Evolutionary conservation across 306 rosid genomes (phyloP).

Genomic region (Prunus armeniaca): DNA sequence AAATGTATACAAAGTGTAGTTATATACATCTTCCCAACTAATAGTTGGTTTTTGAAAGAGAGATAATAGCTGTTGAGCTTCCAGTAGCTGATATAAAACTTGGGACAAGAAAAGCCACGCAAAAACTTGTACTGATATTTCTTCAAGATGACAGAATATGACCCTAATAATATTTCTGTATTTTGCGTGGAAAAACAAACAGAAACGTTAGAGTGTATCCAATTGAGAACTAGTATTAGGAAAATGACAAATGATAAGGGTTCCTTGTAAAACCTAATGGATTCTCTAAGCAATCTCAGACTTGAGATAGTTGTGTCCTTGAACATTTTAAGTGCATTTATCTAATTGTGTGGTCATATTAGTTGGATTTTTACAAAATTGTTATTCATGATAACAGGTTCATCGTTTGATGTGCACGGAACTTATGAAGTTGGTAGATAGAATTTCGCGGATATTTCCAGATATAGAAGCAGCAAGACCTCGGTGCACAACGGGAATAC

Average conservation of each 20-base stretch:
- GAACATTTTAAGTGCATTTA: constrained; percentile 1
- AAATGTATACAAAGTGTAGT: background rate
- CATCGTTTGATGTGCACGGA: constrained; percentile 61
- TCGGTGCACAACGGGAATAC: constrained; percentile 64
- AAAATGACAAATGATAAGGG: background rate
- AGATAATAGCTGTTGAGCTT: background rate
- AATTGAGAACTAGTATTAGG: background rate
- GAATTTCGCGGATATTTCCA: constrained; percentile 54
- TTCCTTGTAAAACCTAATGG: background rate
- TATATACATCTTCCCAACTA: background rate
- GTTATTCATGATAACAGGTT: constrained; percentile 50
- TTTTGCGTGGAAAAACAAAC: background rate
- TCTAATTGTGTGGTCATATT: constrained; percentile 16
- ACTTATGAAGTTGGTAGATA: constrained; percentile 50
- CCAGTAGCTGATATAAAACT: background rate
- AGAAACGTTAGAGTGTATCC: background rate
- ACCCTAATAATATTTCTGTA: background rate
- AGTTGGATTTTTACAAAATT: constrained; percentile 15
- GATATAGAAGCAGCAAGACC: constrained; percentile 79
- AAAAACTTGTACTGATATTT: constrained; percentile 4
- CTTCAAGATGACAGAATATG: background rate
- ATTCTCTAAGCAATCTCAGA: constrained; percentile 4
- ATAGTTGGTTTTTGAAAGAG: background rate
- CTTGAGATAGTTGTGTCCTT: background rate
- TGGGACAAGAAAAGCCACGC: background rate